Evolutionary conservation across 164 flowering plant genomes (phyloP).

Genomic region (Magnolia changhungtana): DNA sequence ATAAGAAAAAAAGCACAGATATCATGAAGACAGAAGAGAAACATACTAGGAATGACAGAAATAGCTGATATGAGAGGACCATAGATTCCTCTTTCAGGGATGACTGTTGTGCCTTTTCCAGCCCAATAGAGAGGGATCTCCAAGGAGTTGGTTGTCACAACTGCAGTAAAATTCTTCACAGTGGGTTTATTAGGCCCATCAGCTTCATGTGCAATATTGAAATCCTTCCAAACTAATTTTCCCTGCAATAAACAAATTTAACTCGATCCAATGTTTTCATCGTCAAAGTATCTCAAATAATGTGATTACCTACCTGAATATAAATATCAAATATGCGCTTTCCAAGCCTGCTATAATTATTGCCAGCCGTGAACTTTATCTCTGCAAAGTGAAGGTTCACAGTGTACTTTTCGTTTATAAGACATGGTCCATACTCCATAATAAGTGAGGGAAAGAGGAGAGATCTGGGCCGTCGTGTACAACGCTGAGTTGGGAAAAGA

Average conservation of each 20-base stretch:
- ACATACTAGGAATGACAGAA: conserved; percentile 24
- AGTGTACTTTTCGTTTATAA: conserved; percentile 52
- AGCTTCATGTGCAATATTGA: conserved; percentile 14
- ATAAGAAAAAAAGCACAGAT: not conserved
- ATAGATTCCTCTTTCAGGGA: conserved; percentile 15
- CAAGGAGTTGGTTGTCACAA: conserved; percentile 7
- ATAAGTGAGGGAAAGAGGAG: conserved; percentile 57
- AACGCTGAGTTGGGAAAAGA: conserved; percentile 18
- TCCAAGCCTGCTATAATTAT: conserved; percentile 53
- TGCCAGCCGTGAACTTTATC: conserved; percentile 42
- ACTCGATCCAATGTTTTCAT: too few species aligned
- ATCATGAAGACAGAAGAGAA: not conserved
- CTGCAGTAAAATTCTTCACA: not conserved
- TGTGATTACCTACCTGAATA: conserved; percentile 48
- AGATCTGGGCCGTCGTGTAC: conserved; percentile 46
- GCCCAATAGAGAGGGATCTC: conserved; percentile 22
- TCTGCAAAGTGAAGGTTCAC: conserved; percentile 68
- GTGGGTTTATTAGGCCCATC: conserved; percentile 7
- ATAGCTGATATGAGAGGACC: conserved; percentile 27
- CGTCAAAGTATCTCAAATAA: not conserved
- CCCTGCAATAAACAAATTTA: conserved; percentile 10
- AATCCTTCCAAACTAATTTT: conserved; percentile 14
- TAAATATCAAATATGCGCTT: conserved; percentile 65
- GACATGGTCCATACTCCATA: conserved; percentile 60
- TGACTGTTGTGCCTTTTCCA: conserved; percentile 20